Base-by-base conservation (phyloP, 495 filamentous ascomycete genomes). In the Physcia stellaris region DNA sequence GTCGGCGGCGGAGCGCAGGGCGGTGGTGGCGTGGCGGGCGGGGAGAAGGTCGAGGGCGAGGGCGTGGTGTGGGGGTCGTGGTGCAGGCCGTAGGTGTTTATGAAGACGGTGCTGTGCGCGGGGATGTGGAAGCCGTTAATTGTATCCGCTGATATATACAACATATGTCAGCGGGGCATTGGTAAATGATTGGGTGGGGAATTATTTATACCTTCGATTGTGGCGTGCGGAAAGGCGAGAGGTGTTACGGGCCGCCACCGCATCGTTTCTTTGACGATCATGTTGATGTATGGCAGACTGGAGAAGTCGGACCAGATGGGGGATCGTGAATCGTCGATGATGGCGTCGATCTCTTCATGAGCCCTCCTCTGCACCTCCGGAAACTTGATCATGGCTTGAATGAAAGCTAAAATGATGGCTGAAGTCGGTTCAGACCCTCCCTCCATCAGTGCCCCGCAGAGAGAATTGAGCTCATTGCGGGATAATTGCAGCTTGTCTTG, bases 381-480 rank as follows among this genome's bases (percentile, higher is more conserved):
- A 32, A 49, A 57, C 29, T 52, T 37, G 7, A 51, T 51, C 59
- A 72, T 55, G 2, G 68, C 68, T 4, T 61, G 56, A 2, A 72
- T 51, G 32, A 70, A 51, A 1, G 59, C 50, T 1, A 61, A 28
- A 9, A 61, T 53, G 10, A 61, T 34, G 1, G 46, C 42, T 11
- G 54, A 45, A 4, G 59, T 40, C 2, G 67, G 71, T 43, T 73
- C 69, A 1, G 57, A 59, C 6, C 67, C 69, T 3, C 61, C 67
- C 52, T 71, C 61, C 46, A 64, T 61, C n/a, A n/a, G n/a, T n/a
- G n/a, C n/a, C n/a, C n/a, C n/a, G n/a, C n/a, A n/a, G n/a, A n/a
- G n/a, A n/a, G n/a, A n/a, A n/a, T n/a, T n/a, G n/a, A n/a, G n/a
- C n/a, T n/a, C n/a, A n/a, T n/a, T n/a, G n/a, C n/a, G n/a, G n/a